A percentile compares a stretch with the other conserved stretches of the same genome.
Conservation (phyloP, 306 rosid species). For the Lathyrus aphaca region DNA sequence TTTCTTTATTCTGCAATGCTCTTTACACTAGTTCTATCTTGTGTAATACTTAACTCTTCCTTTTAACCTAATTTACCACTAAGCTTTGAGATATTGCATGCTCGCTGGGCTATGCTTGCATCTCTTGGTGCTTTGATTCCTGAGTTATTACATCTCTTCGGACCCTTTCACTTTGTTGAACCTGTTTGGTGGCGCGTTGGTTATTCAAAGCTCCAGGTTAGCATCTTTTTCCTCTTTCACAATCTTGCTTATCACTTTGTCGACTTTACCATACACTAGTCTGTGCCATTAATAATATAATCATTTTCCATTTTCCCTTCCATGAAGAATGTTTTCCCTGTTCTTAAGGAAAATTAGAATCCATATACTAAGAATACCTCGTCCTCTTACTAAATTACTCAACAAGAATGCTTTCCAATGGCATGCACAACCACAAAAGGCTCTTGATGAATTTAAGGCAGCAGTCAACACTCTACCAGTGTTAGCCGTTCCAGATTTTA, state of each 20-base stretch:
- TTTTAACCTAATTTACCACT: slow-evolving; percentile 36
- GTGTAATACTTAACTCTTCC: slow-evolving; percentile 29
- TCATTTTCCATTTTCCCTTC: slow-evolving; percentile 15
- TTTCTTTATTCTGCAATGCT: not conserved
- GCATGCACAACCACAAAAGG: too few relatives aligned
- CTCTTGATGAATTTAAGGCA: too few relatives aligned
- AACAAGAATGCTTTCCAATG: too few relatives aligned
- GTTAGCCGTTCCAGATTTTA: too few relatives aligned
- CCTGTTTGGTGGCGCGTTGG: slow-evolving; percentile 99
- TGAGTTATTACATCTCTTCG: slow-evolving; percentile 70
- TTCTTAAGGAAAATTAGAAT: not conserved
- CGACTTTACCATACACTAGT: slow-evolving; percentile 29
- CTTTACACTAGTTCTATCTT: too few relatives aligned
- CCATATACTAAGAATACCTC: not conserved
- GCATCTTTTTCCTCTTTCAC: slow-evolving; percentile 15
- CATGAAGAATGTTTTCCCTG: not conserved
- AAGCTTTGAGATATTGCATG: slow-evolving; percentile 96
- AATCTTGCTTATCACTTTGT: slow-evolving; percentile 26
- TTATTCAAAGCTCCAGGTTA: slow-evolving; percentile 88
- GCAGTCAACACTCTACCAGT: too few relatives aligned
- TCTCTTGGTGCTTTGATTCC: slow-evolving; percentile 83
- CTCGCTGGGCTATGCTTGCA: slow-evolving; percentile 99
- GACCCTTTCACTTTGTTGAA: slow-evolving; percentile 86
- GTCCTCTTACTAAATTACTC: too few relatives aligned
- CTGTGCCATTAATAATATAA: slow-evolving; percentile 15